phyloP scores from a whole-genome alignment of 176 grass and related monocot genomes.

The Typha latifolia region DNA sequence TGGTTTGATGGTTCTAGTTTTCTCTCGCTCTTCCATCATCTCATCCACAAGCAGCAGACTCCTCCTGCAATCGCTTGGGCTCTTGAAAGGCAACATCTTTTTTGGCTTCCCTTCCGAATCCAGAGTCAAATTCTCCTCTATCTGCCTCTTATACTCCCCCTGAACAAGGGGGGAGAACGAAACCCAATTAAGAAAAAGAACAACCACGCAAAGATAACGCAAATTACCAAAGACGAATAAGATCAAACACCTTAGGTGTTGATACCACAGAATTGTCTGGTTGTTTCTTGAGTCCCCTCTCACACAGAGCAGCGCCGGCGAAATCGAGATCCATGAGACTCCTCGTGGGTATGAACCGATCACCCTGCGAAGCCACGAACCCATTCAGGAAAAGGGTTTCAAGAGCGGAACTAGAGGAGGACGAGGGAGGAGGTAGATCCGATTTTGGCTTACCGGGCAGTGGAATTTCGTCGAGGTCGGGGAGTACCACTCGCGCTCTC shows the following conservation, averaged over 20 bases:
- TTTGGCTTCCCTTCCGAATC: conserved; percentile 32
- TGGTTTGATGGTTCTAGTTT: neutral
- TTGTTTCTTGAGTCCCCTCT: conserved; percentile 5
- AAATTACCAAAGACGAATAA: conserved; percentile 9
- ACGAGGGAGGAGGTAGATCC: neutral
- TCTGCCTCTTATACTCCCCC: conserved; percentile 34
- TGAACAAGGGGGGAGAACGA: conserved; percentile 8
- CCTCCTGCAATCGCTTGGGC: conserved; percentile 6
- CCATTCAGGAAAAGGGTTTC: neutral
- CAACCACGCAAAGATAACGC: neutral
- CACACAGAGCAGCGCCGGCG: conserved; percentile 13
- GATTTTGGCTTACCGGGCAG: neutral
- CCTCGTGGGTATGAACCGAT: conserved; percentile 35
- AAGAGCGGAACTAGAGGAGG: neutral
- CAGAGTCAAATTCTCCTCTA: conserved; percentile 22
- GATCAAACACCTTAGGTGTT: conserved; percentile 14
- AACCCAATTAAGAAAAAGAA: neutral
- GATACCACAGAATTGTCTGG: conserved; percentile 5
- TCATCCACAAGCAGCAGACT: conserved; percentile 18
- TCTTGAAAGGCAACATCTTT: conserved; percentile 24
- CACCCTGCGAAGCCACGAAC: conserved; percentile 4
- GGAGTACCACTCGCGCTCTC: neutral
- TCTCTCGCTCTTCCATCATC: conserved; percentile 15
- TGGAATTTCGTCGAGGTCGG: neutral
- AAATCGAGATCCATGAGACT: conserved; percentile 35